phyloP scores from a whole-genome alignment of 2,329 filamentous ascomycete genomes.

The Leptographium radiaticola region DNA sequence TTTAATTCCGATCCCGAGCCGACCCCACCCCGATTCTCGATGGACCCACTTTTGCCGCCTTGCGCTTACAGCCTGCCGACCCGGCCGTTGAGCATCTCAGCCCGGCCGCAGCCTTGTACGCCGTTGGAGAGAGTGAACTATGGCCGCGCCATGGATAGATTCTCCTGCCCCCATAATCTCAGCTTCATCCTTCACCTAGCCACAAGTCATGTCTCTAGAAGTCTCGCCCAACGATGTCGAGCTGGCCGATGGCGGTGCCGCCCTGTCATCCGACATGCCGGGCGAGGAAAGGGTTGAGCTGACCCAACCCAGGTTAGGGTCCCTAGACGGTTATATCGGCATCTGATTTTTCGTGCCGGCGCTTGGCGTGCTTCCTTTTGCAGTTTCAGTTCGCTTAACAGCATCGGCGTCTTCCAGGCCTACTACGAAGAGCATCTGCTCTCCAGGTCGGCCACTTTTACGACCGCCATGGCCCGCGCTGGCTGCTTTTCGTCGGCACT shows the following conservation, averaged over 20 bases:
- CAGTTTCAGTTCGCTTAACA: slow-evolving; percentile 27
- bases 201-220: no score
- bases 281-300: not conserved
- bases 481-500: slow-evolving; percentile 32
- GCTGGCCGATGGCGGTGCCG: not conserved
- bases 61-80: no score
- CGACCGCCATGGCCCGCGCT: slow-evolving; percentile 44
- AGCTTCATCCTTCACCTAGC: no score
- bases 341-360: slow-evolving; percentile 27
- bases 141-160: no score
- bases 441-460: slow-evolving; percentile 47
- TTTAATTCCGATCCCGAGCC: no score
- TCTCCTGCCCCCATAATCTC: no score
- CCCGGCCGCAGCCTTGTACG: no score
- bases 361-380: slow-evolving; percentile 27
- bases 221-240: no score
- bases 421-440: slow-evolving; percentile 41
- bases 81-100: no score
- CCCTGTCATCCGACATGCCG: not conserved
- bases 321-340: slow-evolving; percentile 13
- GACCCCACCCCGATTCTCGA: no score
- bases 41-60: no score
- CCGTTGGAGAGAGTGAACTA: no score
- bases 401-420: slow-evolving; percentile 40
- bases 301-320: not conserved